phyloP scores from a whole-genome alignment of 139 green algal species.

The Mesostigma viride region DNA sequence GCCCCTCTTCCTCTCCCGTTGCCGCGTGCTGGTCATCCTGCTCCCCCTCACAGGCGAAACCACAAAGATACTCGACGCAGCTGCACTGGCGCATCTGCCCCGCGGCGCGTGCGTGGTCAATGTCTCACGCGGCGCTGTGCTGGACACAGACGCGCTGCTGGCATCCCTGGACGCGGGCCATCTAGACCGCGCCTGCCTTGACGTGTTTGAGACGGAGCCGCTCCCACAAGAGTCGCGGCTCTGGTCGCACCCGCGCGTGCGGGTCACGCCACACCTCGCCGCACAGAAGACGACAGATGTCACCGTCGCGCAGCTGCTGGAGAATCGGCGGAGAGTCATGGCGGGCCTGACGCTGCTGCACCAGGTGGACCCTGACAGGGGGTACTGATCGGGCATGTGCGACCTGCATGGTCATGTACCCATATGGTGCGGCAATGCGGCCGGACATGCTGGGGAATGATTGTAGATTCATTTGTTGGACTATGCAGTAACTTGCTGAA shows the following conservation, averaged over 20 bases:
- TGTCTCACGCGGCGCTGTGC: not conserved
- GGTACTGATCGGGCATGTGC: too few relatives aligned
- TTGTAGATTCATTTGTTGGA: too few relatives aligned
- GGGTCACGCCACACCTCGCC: not conserved
- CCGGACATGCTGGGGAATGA: too few relatives aligned
- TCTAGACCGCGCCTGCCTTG: constrained; percentile 59
- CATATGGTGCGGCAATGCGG: too few relatives aligned
- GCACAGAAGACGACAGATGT: not conserved
- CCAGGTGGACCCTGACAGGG: not conserved
- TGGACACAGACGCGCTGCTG: not conserved
- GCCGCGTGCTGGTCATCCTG: not conserved
- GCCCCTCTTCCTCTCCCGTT: not conserved
- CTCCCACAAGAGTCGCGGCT: constrained; percentile 28
- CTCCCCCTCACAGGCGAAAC: not conserved
- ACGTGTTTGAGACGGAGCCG: constrained; percentile 64
- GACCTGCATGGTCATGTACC: too few relatives aligned
- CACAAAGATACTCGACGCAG: not conserved
- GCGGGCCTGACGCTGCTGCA: not conserved
- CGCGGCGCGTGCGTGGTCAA: not conserved
- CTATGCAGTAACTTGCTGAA: too few relatives aligned
- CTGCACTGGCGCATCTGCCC: not conserved
- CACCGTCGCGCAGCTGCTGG: not conserved
- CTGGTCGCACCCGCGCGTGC: not conserved
- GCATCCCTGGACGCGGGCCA: constrained; percentile 41
- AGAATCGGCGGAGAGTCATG: not conserved